Evolutionary conservation across 495 filamentous ascomycete species (phyloP).

Genomic region (Venustampulla echinocandica): DNA sequence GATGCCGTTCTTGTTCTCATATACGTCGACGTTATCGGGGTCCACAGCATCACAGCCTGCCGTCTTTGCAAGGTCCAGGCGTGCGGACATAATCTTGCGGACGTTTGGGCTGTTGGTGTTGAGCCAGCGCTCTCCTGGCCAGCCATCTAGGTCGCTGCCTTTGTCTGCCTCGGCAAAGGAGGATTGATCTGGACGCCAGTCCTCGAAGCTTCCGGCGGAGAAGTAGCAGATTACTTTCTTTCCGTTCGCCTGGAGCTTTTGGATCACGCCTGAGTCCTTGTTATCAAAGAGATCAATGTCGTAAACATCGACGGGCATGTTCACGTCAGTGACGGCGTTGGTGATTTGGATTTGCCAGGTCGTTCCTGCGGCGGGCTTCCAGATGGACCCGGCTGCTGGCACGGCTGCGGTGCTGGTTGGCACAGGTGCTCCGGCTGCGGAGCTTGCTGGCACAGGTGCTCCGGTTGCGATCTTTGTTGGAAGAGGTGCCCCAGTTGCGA

Average conservation of each 20-base stretch:
- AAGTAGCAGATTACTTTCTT: conserved; percentile 68
- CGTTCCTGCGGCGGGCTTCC: conserved; percentile 41
- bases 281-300: conserved; percentile 55
- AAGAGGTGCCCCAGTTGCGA: conserved; percentile 11
- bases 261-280: conserved; percentile 31
- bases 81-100: conserved; percentile 47
- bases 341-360: conserved; percentile 47
- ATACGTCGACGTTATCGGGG: conserved; percentile 64
- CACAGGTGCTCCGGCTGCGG: conserved; percentile 11
- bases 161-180: conserved; percentile 44
- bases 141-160: conserved; percentile 47
- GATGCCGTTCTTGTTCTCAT: conserved; percentile 49
- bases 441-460: conserved; percentile 17
- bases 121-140: conserved; percentile 60
- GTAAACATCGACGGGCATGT: conserved; percentile 31
- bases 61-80: conserved; percentile 44
- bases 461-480: conserved; percentile 12
- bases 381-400: conserved; percentile 23
- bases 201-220: conserved; percentile 41
- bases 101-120: conserved; percentile 47
- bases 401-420: conserved; percentile 5
- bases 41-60: conserved; percentile 66
- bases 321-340: conserved; percentile 29
- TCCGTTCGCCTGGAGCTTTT: conserved; percentile 34
- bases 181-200: conserved; percentile 33